Evolutionary conservation across 768 basidiomycete species (phyloP), one percentile per base, ranked within the genome.

Genomic region (Suillus subluteus): DNA sequence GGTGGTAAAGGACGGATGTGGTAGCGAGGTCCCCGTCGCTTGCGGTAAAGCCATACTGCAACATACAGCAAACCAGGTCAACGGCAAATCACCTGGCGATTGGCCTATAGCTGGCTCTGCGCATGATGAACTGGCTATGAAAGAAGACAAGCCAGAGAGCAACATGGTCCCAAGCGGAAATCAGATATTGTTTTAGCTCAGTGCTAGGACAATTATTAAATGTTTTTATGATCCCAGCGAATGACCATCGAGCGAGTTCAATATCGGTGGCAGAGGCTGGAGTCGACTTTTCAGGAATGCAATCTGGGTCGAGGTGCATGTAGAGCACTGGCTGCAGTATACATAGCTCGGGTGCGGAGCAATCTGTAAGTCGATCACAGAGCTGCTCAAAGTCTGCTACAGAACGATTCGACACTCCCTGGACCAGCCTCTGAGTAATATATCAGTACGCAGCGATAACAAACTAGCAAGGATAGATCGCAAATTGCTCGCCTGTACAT

Each of bases 91-190:
- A 41, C 58, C 3, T 41, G 23, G 18, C 26, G 38, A 59, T 15
- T 1, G 58, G 58, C 16, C 40, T 26, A 30, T 59, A 59, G 38
- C 16, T 59, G 23, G 23, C 38, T 59, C 58, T 59, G 58, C 58
- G 16, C 38, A 59, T 59, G 1, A 59, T 26, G 5, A 41, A 59
- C 23, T 59, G 38, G 16, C 8, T 23, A 26, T 59, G 58, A 59
- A 59, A 59, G 38, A 59, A 59, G 16, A 18, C 4, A 59, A 59
- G 38, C 38, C 58, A 59, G 38, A 38, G 58, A 41, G 8, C 23
- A 23, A 59, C 38, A 41, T 9, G 16, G 23, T 59, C 9, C 38
- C 58, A 59, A 38, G 38, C 8, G 15, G 58, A 59, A 7, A 26
- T 5, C 8, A 59, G 15, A 16, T 26, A 18, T 6, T 18, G 23